phyloP scores from a whole-genome alignment of 2,329 filamentous ascomycete species.

The Diaporthe eres region DNA sequence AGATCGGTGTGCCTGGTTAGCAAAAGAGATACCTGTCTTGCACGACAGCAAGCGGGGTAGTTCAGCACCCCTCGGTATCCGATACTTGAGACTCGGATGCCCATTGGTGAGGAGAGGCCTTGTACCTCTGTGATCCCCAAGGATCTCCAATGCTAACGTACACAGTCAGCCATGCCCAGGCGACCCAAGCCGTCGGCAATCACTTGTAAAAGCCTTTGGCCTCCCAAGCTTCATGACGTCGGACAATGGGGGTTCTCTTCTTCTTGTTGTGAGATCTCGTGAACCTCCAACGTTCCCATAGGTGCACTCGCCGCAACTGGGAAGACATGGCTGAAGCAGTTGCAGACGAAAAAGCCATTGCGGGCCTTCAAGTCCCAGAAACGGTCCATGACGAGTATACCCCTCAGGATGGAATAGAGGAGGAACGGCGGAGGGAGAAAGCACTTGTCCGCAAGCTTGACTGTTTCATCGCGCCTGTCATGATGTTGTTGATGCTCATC shows the following conservation, averaged over 20 bases:
- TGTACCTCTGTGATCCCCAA: neutral
- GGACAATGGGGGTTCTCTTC: neutral
- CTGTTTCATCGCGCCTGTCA: conserved; percentile 40
- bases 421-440: conserved; percentile 28
- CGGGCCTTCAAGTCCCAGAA: neutral
- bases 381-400: neutral
- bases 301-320: neutral
- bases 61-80: neutral
- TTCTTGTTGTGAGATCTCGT: neutral
- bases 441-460: conserved; percentile 39
- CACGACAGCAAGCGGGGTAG: conserved; percentile 7
- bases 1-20: neutral
- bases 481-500: conserved; percentile 43
- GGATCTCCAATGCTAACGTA: conserved; percentile 18
- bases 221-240: neutral
- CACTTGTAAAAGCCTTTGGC: neutral
- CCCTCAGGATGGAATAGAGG: neutral
- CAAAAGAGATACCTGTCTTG: neutral
- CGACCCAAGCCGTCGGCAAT: neutral
- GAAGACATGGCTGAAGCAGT: neutral
- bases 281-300: neutral
- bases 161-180: conserved; percentile 14
- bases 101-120: neutral
- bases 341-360: neutral
- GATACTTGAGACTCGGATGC: neutral